Evolutionary conservation across 2,329 filamentous ascomycete species (phyloP), one percentile per base, ranked within the genome.

Genomic region (Neopestalotiopsis rosae): DNA sequence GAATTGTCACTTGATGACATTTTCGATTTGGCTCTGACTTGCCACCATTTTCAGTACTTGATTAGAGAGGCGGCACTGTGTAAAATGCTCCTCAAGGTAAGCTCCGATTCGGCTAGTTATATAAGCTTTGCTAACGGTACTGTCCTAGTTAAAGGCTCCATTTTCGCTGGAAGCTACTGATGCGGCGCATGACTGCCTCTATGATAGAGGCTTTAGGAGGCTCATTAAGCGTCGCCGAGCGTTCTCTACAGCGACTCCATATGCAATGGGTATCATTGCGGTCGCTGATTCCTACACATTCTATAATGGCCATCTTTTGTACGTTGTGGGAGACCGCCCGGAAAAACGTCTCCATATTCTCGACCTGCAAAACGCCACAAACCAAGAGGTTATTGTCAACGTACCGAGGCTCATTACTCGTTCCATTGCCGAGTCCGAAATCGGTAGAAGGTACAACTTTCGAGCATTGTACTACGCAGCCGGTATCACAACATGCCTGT

Each of bases 251-350:
- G 90, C 89, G 5, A 79, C 84, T 40, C 92, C 92, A 0, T 94
- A 89, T 75, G 84, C 88, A 0, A 86, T 87, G 17, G 86, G 86
- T 2, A 81, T 90, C 0, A 75, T 94, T 40, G 91, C 86, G 3
- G 81, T 88, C 66, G 90, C 86, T 3, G 85, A 89, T 30, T 82
- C 84, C 3, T 93, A 91, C 77, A 77, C 90, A 1, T 94, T 92
- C 76, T 81, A 83, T 20, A 84, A 89, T 68, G 91, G 92, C 5
- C 83, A 88, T 12, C 80, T 94, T 17, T 93, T 91, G 73, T 91
- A 94, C 75, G 85, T 88, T 12, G 76, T 84, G 56, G 83, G 85
- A 65, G 79, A 81, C 61, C 81, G 79, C 49, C 71, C 57, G 69
- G 74, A 45, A 30, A 76, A 70, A 12, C 74, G 76, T 63, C 82